Percentiles rank a stretch among this genome's conserved stretches.
Conservation (phyloP, 805 yeast genomes). For the Wickerhamiella vanderwaltii region DNA sequence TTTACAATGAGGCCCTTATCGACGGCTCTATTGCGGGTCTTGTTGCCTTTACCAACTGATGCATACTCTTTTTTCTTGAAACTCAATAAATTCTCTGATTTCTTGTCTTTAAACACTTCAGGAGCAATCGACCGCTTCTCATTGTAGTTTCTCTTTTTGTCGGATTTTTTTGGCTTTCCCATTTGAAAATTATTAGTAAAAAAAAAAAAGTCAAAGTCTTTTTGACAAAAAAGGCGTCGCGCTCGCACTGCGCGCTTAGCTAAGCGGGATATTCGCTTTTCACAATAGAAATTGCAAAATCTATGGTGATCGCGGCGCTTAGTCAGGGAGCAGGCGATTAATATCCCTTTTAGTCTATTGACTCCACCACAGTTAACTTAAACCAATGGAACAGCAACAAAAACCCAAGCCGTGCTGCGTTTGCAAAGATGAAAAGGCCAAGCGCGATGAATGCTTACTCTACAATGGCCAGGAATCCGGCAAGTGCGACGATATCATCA, state of each 20-base stretch:
- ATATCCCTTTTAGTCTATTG: too few relatives aligned
- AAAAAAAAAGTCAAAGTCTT: conserved; percentile 67
- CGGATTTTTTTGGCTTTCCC: conserved; percentile 20
- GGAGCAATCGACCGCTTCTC: conserved; percentile 21
- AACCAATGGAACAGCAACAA: conserved; percentile 1
- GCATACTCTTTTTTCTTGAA: conserved; percentile 19
- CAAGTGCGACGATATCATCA: conserved; percentile 62
- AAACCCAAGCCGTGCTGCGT: conserved; percentile 97
- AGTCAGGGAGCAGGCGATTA: too few relatives aligned
- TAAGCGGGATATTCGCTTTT: too few relatives aligned
- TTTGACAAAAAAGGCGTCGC: too few relatives aligned
- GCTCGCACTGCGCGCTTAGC: too few relatives aligned
- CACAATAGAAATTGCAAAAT: too few relatives aligned
- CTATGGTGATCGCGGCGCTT: too few relatives aligned
- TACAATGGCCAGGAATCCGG: conserved; percentile 72
- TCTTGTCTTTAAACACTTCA: conserved; percentile 20
- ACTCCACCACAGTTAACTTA: too few relatives aligned
- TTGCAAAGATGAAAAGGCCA: conserved; percentile 69
- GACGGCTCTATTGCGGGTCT: conserved; percentile 19
- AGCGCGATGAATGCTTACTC: conserved; percentile 78
- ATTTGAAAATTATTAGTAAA: conserved; percentile 7
- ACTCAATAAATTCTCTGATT: conserved; percentile 19
- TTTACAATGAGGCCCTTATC: conserved; percentile 13
- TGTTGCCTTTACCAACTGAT: conserved; percentile 22
- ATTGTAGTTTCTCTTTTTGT: conserved; percentile 14